Conservation (phyloP, 1,139 yeast genomes). For the Nadsonia commutata region DNA sequence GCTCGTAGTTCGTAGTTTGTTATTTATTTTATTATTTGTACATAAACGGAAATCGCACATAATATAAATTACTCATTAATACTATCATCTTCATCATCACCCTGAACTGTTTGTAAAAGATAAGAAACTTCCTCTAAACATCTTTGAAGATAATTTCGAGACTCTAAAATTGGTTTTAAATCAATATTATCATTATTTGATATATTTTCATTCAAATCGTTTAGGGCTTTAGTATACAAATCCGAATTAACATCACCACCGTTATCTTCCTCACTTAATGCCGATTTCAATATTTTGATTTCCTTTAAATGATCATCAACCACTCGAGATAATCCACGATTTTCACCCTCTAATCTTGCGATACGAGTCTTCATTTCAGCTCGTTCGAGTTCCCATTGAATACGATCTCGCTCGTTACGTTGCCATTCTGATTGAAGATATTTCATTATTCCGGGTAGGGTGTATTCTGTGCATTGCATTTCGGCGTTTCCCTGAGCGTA, state of each 20-base stretch:
- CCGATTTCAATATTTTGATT: constrained; percentile 17
- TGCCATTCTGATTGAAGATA: constrained; percentile 44
- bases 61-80: no score
- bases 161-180: constrained; percentile 15
- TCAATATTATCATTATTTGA: no score
- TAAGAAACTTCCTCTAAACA: constrained; percentile 24
- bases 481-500: background rate
- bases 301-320: constrained; percentile 18
- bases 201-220: no score
- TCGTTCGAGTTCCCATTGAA: constrained; percentile 40
- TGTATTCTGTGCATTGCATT: background rate
- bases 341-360: constrained; percentile 27
- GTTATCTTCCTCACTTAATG: no score
- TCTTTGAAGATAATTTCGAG: constrained; percentile 20
- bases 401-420: constrained; percentile 38
- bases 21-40: no score
- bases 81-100: background rate
- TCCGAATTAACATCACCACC: no score
- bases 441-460: constrained; percentile 36
- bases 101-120: constrained; percentile 13
- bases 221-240: no score
- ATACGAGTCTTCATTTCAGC: constrained; percentile 36
- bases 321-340: constrained; percentile 19
- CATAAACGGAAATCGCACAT: no score
- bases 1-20: no score